Evolutionary conservation across 2,329 filamentous ascomycete species (phyloP).

Genomic region (Aspergillus costaricaensis): DNA sequence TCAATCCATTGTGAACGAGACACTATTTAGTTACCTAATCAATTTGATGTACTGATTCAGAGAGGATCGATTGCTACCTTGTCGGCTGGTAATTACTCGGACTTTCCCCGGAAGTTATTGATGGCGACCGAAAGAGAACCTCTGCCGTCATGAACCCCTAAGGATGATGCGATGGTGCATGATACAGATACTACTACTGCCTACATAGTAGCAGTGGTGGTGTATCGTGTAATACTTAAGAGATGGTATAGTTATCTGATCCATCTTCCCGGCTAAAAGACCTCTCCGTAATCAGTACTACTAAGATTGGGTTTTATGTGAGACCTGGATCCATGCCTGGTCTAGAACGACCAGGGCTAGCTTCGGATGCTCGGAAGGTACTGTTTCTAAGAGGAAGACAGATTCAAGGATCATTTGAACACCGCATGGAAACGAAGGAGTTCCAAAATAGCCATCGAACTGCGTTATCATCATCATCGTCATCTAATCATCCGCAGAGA

Average conservation of each 20-base stretch:
- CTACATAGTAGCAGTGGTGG: background rate
- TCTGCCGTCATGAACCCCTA: background rate
- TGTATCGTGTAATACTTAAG: background rate
- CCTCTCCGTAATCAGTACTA: too few species aligned
- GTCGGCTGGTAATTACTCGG: background rate
- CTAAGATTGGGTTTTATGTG: background rate
- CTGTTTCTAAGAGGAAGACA: background rate
- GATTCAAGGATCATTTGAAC: background rate
- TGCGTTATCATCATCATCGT: background rate
- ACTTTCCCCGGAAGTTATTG: too few species aligned
- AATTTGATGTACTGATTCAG: background rate
- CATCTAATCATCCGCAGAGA: too few species aligned
- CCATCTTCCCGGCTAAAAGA: background rate
- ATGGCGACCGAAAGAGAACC: background rate
- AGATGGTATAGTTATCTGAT: background rate
- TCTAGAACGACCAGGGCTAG: background rate
- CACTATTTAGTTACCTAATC: too few species aligned
- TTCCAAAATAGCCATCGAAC: background rate
- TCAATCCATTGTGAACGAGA: too few species aligned
- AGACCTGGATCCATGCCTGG: background rate
- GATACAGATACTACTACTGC: background rate
- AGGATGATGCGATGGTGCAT: background rate
- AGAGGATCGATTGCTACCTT: constrained; percentile 8
- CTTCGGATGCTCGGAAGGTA: background rate
- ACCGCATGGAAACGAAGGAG: background rate